Conservation (phyloP, 805 yeast genomes). For the Kodamaea nitidulidarum region DNA sequence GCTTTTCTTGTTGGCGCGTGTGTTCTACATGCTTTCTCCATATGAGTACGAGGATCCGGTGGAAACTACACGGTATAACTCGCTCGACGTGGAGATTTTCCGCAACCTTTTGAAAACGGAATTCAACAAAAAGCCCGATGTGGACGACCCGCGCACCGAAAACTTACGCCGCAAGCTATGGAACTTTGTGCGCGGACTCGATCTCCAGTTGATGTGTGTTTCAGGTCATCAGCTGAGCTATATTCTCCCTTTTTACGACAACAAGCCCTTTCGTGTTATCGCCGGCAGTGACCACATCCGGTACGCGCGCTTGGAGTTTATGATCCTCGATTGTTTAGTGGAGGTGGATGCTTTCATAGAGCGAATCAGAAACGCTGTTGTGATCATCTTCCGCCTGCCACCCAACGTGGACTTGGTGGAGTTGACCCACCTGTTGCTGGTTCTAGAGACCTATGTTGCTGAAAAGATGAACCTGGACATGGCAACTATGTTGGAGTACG, state of each 20-base stretch:
- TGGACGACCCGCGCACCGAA: constrained; percentile 27
- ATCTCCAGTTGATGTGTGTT: constrained; percentile 40
- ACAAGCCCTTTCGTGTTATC: constrained; percentile 42
- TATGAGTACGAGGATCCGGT: constrained; percentile 10
- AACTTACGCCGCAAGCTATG: constrained; percentile 57
- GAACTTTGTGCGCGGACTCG: constrained; percentile 46
- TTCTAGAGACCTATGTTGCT: constrained; percentile 32
- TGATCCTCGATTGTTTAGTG: background rate
- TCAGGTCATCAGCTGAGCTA: constrained; percentile 46
- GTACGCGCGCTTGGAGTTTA: constrained; percentile 4
- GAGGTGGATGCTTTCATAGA: constrained; percentile 3
- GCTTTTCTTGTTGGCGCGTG: constrained; percentile 6
- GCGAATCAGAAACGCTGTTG: constrained; percentile 29
- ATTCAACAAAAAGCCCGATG: constrained; percentile 34
- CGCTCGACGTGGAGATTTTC: constrained; percentile 14
- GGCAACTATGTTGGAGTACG: constrained; percentile 4
- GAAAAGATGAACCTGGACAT: constrained; percentile 9
- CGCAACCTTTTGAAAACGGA: constrained; percentile 37
- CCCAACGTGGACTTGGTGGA: constrained; percentile 33
- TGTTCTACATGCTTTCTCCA: constrained; percentile 7
- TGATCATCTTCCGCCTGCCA: constrained; percentile 36
- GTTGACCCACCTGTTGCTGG: constrained; percentile 29
- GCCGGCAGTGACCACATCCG: constrained; percentile 31
- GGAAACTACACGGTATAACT: constrained; percentile 4
- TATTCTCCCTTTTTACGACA: constrained; percentile 42